Evolutionary conservation across 2,329 filamentous ascomycete species (phyloP), one percentile per base, ranked within the genome.

Genomic region (Verticillium longisporum): DNA sequence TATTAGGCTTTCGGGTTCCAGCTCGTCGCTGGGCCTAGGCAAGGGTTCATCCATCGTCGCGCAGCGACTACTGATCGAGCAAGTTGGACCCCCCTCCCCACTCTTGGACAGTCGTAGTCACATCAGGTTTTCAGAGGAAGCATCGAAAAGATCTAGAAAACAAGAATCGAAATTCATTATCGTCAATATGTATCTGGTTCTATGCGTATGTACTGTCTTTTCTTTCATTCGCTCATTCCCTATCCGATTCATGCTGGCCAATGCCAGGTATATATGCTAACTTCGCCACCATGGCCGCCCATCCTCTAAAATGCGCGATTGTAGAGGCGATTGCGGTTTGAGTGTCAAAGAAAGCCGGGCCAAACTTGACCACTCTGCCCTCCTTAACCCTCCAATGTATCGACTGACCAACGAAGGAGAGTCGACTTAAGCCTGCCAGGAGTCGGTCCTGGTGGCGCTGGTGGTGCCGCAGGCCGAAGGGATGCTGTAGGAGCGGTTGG

Each of bases 401-500:
- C 38, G 15, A 41, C 38, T 7, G 6, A 11, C 41, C 41, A 26
- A 7, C 9, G 5, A 9, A 21, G 15, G 36, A 41, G 18, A 21
- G 15, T 34, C 54, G n/a, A 9, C 10, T 45, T 59, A 68, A 55
- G 57, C 63, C 64, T 74, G 71, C 75, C 75, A 78, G 1, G 65
- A 71, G 36, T 74, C 71, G 7, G 68, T 65, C 61, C 68, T 66
- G 2, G 67, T 67, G 5, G 68, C 68, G 1, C 69, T 67, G 10
- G 69, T 66, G 36, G 68, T 59, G n/a, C 38, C 56, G 62, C 74
- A 75, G 9, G 69, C 68, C 11, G 62, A 62, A 0, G 72, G 63
- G 7, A 77, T 72, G 3, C 72, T 75, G 63, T 75, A 75, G 18
- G 69, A 68, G 55, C 77, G 79, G 69, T 85, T 81, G 0, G 80